Evolutionary conservation across 441 rosid genomes (phyloP), one percentile per base, ranked within the genome.

Genomic region (Populus hybrid): DNA sequence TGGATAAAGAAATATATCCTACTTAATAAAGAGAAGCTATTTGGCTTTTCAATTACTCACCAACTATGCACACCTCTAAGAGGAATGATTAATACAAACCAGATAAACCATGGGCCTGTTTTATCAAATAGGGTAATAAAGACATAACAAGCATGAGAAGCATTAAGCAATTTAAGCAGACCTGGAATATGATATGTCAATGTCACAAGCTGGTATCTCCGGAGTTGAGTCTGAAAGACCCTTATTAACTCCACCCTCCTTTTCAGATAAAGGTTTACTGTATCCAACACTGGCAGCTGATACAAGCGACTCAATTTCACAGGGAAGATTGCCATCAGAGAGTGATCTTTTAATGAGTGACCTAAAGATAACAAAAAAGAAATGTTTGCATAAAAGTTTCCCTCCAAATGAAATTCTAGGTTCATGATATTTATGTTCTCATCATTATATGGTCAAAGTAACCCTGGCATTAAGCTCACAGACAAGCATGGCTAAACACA

Each of bases 301-400:
- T 32, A 85, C 11, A 40, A 85, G 77, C 36, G 92, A 73, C 71
- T 87, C 90, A 57, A 78, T 86, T 82, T 89, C 97, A 46, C 80
- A 78, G 32, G 81, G 75, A 77, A 96, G 84, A 81, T 91, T 93
- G 69, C 99, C 98, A 79, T 93, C 99, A 28, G 99, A 97, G 74
- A 91, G 80, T 72, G 99, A 94, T 87, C 99, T 91, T 88, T 89
- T 94, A 75, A 93, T 35, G 75, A 78, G 78, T 68, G 92, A 81
- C 86, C 99, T 97, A 57, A 79, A 81, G 73, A 78, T 40, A 10
- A 32, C 53, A 32, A 40, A 74, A 40, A 40, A 40, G 12, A 10
- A 40, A 24, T 12, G 74, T 70, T 8, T 69, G 69, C 66, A 34
- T 26, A 67, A 82, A 36, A 78, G 77, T 21, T 42, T 42, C 53